Evolutionary conservation across 805 yeast species (phyloP).

Genomic region (Torulaspora microellipsoides): DNA sequence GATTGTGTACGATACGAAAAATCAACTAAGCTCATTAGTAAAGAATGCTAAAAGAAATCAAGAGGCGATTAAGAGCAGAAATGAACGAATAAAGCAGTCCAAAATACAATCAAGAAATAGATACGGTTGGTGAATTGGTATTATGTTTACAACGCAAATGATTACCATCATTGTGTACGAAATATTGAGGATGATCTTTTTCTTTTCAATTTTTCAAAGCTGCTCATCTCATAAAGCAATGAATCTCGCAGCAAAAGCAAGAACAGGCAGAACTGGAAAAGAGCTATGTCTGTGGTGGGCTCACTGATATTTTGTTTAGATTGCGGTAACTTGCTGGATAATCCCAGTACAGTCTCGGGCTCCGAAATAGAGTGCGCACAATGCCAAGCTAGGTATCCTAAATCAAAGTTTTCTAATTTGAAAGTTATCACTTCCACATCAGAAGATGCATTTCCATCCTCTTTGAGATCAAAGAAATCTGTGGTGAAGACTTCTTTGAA

Average conservation of each 20-base stretch:
- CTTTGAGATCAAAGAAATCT: slow-evolving; percentile 73
- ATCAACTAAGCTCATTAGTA: slow-evolving; percentile 21
- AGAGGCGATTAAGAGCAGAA: slow-evolving; percentile 15
- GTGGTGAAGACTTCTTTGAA: slow-evolving; percentile 82
- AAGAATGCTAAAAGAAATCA: slow-evolving; percentile 20
- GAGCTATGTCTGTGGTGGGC: slow-evolving; percentile 86
- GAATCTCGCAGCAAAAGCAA: neutral
- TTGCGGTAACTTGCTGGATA: slow-evolving; percentile 85
- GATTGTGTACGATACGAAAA: slow-evolving; percentile 18
- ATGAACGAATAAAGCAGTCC: slow-evolving; percentile 14
- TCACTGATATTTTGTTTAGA: slow-evolving; percentile 88
- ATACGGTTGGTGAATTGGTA: slow-evolving; percentile 20
- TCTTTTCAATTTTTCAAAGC: slow-evolving; percentile 2
- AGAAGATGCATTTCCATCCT: slow-evolving; percentile 91
- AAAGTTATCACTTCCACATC: slow-evolving; percentile 85
- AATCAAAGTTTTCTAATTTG: slow-evolving; percentile 58
- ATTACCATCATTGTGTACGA: neutral
- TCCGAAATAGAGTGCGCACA: slow-evolving; percentile 53
- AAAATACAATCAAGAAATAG: slow-evolving; percentile 15
- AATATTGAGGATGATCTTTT: neutral
- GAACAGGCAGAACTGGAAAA: neutral
- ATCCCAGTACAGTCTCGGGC: slow-evolving; percentile 43
- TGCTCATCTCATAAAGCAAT: slow-evolving; percentile 1
- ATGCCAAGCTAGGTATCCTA: slow-evolving; percentile 38
- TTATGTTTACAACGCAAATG: too few species aligned